Percentiles rank a stretch among this genome's conserved stretches.
Evolutionary conservation across 495 filamentous ascomycete species (phyloP).

Genomic region (Chaetomidium leptoderma): DNA sequence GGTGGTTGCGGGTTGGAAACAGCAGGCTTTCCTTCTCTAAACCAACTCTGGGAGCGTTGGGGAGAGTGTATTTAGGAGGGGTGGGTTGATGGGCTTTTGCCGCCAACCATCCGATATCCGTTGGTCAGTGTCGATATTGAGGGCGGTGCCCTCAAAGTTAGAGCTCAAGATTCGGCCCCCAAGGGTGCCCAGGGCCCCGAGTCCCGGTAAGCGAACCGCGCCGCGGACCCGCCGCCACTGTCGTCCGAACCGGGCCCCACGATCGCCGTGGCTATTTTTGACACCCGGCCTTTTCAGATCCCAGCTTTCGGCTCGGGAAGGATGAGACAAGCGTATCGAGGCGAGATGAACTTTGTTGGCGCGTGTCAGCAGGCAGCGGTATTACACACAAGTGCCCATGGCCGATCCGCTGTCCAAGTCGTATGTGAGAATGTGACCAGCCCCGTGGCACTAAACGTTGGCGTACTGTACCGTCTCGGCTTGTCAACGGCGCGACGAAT

Average conservation of each 20-base stretch:
- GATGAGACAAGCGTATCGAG: neutral
- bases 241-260: neutral
- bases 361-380: constrained; percentile 7
- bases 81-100: too few relatives aligned
- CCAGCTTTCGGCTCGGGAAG: neutral
- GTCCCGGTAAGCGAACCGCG: neutral
- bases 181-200: neutral
- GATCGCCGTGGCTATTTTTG: constrained; percentile 11
- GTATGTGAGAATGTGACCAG: too few relatives aligned
- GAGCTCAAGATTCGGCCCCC: too few relatives aligned
- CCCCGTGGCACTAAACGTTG: neutral
- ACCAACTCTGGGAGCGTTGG: too few relatives aligned
- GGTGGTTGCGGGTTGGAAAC: too few relatives aligned
- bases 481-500: too few relatives aligned
- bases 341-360: neutral
- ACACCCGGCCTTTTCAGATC: neutral
- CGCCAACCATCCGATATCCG: too few relatives aligned
- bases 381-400: neutral
- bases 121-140: too few relatives aligned
- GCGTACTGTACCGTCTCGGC: neutral
- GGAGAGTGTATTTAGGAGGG: too few relatives aligned
- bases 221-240: constrained; percentile 1
- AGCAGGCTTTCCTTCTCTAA: too few relatives aligned
- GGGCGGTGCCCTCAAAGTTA: too few relatives aligned
- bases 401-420: too few relatives aligned